Conservation (phyloP, 2,329 filamentous ascomycete species). For the Colletotrichum orbiculare region DNA sequence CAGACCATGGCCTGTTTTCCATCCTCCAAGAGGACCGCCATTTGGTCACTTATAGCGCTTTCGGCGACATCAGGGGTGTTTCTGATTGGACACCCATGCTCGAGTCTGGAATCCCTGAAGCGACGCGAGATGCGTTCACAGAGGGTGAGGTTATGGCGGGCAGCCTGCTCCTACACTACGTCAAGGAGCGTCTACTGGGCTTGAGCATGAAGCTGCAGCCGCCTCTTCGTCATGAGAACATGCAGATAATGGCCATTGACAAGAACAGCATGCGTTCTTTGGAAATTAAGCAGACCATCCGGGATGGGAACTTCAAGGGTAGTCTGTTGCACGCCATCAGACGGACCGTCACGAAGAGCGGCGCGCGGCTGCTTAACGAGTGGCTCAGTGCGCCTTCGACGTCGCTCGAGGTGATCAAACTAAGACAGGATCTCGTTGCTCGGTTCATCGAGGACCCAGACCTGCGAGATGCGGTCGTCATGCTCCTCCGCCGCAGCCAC, state of each 20-base stretch:
- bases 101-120: slow-evolving; percentile 73
- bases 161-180: slow-evolving; percentile 84
- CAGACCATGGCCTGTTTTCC: slow-evolving; percentile 70
- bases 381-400: slow-evolving; percentile 93
- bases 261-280: slow-evolving; percentile 90
- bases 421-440: slow-evolving; percentile 83
- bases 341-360: slow-evolving; percentile 90
- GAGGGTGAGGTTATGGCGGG: slow-evolving; percentile 79
- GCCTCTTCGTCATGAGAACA: slow-evolving; percentile 77
- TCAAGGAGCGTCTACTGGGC: slow-evolving; percentile 81
- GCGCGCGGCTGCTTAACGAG: slow-evolving; percentile 83
- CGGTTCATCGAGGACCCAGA: slow-evolving; percentile 74
- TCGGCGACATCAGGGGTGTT: slow-evolving; percentile 58
- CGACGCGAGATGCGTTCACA: slow-evolving; percentile 68
- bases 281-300: slow-evolving; percentile 87
- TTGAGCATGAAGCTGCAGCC: slow-evolving; percentile 84
- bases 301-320: slow-evolving; percentile 81
- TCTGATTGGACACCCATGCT: slow-evolving; percentile 81
- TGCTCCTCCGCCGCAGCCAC: slow-evolving; percentile 78
- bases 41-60: slow-evolving; percentile 77
- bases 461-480: slow-evolving; percentile 76
- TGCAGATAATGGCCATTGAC: slow-evolving; percentile 90
- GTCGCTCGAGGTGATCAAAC: slow-evolving; percentile 81
- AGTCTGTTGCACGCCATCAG: slow-evolving; percentile 92
- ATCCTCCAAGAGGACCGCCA: slow-evolving; percentile 81